phyloP scores from a whole-genome alignment of 208 protist genomes.

The Acanthamoeba triangularis region DNA sequence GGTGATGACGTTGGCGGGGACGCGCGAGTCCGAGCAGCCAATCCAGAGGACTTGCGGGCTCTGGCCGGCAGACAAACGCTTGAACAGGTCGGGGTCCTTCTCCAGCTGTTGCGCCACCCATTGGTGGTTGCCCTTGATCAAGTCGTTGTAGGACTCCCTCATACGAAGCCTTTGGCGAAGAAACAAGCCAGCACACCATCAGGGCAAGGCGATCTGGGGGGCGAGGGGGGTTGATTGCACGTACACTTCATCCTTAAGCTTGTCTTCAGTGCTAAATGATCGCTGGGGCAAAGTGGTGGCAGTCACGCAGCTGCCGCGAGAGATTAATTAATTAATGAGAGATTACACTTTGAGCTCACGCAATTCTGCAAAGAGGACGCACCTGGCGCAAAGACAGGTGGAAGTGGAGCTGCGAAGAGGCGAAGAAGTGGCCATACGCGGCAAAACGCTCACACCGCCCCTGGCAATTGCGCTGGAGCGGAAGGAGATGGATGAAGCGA shows the following conservation, averaged over 20 bases:
- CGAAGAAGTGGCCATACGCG: neutral
- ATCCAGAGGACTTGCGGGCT: constrained; percentile 96
- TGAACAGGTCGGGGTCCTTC: constrained; percentile 95
- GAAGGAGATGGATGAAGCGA: neutral
- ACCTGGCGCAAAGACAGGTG: neutral
- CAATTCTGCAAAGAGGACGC: neutral
- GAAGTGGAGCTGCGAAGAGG: neutral
- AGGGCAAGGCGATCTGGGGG: neutral
- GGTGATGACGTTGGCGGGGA: constrained; percentile 93
- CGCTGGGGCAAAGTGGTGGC: neutral
- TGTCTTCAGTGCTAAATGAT: neutral
- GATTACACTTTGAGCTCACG: neutral
- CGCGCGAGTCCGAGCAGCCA: constrained; percentile 94
- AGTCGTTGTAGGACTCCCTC: constrained; percentile 87
- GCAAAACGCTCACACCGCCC: neutral
- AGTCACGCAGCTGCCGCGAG: too few relatives aligned
- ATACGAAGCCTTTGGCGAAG: neutral
- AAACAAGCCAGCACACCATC: neutral
- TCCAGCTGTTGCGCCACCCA: constrained; percentile 93
- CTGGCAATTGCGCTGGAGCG: neutral
- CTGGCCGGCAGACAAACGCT: constrained; percentile 91
- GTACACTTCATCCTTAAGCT: neutral
- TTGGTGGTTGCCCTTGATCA: constrained; percentile 94
- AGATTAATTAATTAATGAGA: neutral
- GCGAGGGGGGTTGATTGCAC: neutral